Base-by-base conservation (phyloP, 768 basidiomycete species). In the Termitomyces eurrhizus region DNA sequence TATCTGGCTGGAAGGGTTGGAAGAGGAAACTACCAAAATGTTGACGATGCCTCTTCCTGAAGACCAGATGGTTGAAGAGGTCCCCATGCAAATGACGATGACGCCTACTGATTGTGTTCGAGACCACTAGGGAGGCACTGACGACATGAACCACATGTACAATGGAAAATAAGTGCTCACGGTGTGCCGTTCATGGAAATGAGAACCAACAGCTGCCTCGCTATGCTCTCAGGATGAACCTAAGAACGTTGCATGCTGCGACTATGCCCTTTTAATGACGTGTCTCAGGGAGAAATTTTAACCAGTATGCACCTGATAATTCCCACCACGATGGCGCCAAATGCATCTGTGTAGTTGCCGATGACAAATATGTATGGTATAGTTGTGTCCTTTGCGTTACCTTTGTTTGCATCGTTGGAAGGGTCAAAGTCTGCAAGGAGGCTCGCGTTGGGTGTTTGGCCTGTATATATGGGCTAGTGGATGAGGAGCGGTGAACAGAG, bases 341-440 rank as follows among this genome's bases (percentile, higher is more conserved):
- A 87, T 4, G 84, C 84, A 67, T 87, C 84, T 0, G 85, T 85
- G 0, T 80, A 77, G 57, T 88, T 86, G 7, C 87, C 87, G 7
- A 87, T 70, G 9, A 80, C 85, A 64, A 87, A 89, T 13, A 88
- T 77, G 60, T 85, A 74, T 0, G 78, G n/a, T n/a, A 18, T 39
- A 16, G 11, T 39, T n/a, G n/a, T n/a, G n/a, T n/a, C n/a, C n/a
- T n/a, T n/a, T n/a, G n/a, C n/a, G n/a, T n/a, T n/a, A n/a, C n/a
- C n/a, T n/a, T n/a, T n/a, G n/a, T n/a, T n/a, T n/a, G n/a, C n/a
- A n/a, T n/a, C n/a, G n/a, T 78, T 75, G 13, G 64, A 59, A 3
- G 75, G 68, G 65, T 83, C 78, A 72, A 83, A 74, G 1, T 65
- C 66, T 24, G 64, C 67, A 2, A 88, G 70, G 41, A 87, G 64